A percentile compares a stretch with the other conserved stretches of the same genome.
Evolutionary conservation across 2,329 filamentous ascomycete species (phyloP).

Genomic region (Drechmeria coniospora): DNA sequence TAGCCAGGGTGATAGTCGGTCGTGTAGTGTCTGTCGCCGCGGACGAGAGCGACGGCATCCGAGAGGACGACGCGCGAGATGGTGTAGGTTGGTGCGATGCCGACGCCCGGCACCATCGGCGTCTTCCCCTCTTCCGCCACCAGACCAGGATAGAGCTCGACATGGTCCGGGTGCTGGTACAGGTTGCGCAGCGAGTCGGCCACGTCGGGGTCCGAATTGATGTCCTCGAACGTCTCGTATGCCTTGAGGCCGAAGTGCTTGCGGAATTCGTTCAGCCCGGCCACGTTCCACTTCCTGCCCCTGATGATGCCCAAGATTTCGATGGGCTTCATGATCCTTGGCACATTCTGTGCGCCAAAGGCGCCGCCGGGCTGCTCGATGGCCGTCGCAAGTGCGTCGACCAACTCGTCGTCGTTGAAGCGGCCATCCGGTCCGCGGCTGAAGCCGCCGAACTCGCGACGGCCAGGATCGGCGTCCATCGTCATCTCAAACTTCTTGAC

Average conservation of each 20-base stretch:
- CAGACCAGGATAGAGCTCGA: conserved; percentile 68
- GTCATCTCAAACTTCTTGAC: conserved; percentile 46
- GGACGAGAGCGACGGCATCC: conserved; percentile 63
- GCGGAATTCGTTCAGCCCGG: conserved; percentile 71
- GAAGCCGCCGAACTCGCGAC: conserved; percentile 54
- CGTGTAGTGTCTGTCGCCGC: conserved; percentile 67
- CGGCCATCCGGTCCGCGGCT: conserved; percentile 48
- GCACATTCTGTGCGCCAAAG: conserved; percentile 61
- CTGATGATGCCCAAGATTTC: conserved; percentile 73
- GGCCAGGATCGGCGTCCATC: conserved; percentile 49
- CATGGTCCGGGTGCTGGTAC: conserved; percentile 64
- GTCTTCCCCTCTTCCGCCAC: conserved; percentile 62
- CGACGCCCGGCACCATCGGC: conserved; percentile 59
- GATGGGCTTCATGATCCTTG: conserved; percentile 55
- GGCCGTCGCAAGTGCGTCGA: conserved; percentile 49
- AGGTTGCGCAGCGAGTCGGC: conserved; percentile 49
- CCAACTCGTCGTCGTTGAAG: conserved; percentile 64
- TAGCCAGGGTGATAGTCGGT: conserved; percentile 58
- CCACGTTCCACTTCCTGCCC: conserved; percentile 60
- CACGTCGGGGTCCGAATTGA: conserved; percentile 62
- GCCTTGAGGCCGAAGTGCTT: conserved; percentile 65
- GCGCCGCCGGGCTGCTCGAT: conserved; percentile 65
- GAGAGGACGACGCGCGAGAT: conserved; percentile 63
- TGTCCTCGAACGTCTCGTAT: conserved; percentile 66
- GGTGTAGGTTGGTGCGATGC: conserved; percentile 61